phyloP scores from a whole-genome alignment of 2,329 filamentous ascomycete species.

The Colletotrichum ledebouriae region DNA sequence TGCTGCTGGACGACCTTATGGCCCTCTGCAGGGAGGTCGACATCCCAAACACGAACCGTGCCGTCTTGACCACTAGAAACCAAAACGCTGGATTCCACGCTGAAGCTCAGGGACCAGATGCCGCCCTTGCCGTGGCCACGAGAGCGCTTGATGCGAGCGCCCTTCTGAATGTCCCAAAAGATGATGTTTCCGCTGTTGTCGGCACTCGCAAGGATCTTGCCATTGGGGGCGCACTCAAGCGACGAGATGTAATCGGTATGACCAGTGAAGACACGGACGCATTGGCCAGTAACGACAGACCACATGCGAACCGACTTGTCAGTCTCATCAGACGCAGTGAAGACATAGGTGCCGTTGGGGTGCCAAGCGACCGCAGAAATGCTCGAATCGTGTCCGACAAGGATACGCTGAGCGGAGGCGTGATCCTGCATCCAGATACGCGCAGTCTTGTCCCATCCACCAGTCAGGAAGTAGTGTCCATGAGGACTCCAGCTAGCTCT shows the following conservation, averaged over 20 bases:
- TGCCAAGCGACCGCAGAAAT: slow-evolving; percentile 96
- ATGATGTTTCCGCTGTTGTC: slow-evolving; percentile 91
- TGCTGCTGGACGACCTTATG: slow-evolving; percentile 62
- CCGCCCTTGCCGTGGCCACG: slow-evolving; percentile 94
- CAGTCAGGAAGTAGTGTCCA: slow-evolving; percentile 93
- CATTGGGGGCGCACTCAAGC: slow-evolving; percentile 87
- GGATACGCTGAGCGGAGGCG: slow-evolving; percentile 87
- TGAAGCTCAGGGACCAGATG: slow-evolving; percentile 94
- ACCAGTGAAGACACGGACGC: slow-evolving; percentile 91
- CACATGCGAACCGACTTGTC: slow-evolving; percentile 98
- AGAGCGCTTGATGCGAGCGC: slow-evolving; percentile 89
- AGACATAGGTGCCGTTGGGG: slow-evolving; percentile 92
- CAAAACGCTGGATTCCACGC: slow-evolving; percentile 90
- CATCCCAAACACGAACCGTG: slow-evolving; percentile 95
- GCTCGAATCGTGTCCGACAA: slow-evolving; percentile 92
- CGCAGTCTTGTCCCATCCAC: slow-evolving; percentile 89
- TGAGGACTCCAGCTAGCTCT: slow-evolving; percentile 91
- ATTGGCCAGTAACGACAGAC: slow-evolving; percentile 88
- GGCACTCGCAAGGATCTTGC: slow-evolving; percentile 90
- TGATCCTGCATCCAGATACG: slow-evolving; percentile 94
- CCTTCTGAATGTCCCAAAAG: slow-evolving; percentile 93
- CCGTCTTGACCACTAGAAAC: slow-evolving; percentile 92
- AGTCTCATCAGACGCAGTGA: slow-evolving; percentile 87
- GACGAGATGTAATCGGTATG: slow-evolving; percentile 90
- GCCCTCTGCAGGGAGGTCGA: slow-evolving; percentile 78